Base-by-base conservation (phyloP, 2,329 filamentous ascomycete genomes). In the Arthroderma uncinatum region DNA sequence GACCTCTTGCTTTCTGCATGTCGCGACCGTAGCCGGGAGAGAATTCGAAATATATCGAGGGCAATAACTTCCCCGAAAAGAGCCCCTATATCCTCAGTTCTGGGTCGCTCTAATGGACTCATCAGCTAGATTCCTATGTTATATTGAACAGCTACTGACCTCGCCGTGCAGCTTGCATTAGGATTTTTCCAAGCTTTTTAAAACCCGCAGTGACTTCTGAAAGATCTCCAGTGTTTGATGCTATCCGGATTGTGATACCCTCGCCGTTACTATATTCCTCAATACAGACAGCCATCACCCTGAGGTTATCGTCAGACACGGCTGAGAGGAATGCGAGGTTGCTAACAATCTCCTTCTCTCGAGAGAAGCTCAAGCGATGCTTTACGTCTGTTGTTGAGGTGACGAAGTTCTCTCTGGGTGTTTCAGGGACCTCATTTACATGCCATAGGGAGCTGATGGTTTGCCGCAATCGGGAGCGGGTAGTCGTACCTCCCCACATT, bases 281-380 rank as follows among this genome's bases (percentile, higher is more conserved):
- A 3, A 56, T 47, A 25, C 54, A 56, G 39, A 56, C 54, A 28
- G 54, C 54, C 30, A 33, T 47, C 7, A 56, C 54, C 30, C 42
- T 56, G 16, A 5, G 14, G 21, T n/a, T 16, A 37, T 56, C 30
- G 21, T 56, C 54, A 8, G 54, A 37, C n/a, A 21, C 48, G 23
- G 54, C 25, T 12, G 48, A 25, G 19, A 56, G 16, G 33, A 56
- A 48, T 14, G 54, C 54, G 12, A 50, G 36, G 36, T 39, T 39
- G 36, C 14, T 39, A 10, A 39, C 36, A 12, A 39, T 39, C 14
- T 39, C 36, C 14, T 39, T 39, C 36, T 39, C 36, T n/a, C 36
- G 36, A 10, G n/a, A 4, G 36, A 39, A 39, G 14, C 36, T 39
- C 36, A 39, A 39, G 14, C 14, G 36, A 39, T 12, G 36, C 4